phyloP scores from a whole-genome alignment of 768 basidiomycete species.

The Dentipellis fragilis region DNA sequence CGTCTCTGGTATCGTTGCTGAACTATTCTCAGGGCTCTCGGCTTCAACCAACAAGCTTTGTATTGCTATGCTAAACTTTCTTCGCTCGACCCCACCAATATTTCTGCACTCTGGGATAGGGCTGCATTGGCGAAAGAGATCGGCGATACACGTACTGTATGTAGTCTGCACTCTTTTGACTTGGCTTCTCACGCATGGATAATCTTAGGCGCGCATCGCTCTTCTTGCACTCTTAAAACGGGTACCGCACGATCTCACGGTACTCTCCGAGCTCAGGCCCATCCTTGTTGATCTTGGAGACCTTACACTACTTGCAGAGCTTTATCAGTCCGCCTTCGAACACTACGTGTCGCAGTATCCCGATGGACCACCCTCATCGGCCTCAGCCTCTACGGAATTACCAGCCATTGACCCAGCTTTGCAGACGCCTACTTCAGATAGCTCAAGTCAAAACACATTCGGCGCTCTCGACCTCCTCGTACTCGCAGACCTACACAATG shows the following conservation, averaged over 20 bases:
- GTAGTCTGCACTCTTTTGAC: conserved; percentile 10
- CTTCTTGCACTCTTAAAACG: conserved; percentile 65
- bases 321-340: conserved; percentile 68
- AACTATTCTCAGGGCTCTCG: conserved; percentile 38
- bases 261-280: conserved; percentile 69
- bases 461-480: conserved; percentile 64
- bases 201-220: conserved; percentile 43
- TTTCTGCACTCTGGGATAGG: conserved; percentile 84
- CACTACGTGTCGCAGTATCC: conserved; percentile 48
- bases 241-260: conserved; percentile 69
- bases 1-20: not conserved
- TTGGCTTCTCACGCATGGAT: too few species aligned
- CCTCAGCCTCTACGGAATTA: conserved; percentile 15
- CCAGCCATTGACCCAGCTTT: conserved; percentile 17
- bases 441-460: conserved; percentile 23
- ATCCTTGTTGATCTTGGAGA: conserved; percentile 70
- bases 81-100: conserved; percentile 69
- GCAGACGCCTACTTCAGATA: not conserved
- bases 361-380: conserved; percentile 32
- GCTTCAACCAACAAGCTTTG: conserved; percentile 75
- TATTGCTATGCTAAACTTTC: conserved; percentile 87
- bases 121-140: conserved; percentile 72
- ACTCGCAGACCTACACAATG: conserved; percentile 77
- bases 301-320: conserved; percentile 46
- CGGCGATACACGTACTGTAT: conserved; percentile 57